Evolutionary conservation across 805 yeast genomes (phyloP).

Genomic region (Cyberlindnera bimundalis): DNA sequence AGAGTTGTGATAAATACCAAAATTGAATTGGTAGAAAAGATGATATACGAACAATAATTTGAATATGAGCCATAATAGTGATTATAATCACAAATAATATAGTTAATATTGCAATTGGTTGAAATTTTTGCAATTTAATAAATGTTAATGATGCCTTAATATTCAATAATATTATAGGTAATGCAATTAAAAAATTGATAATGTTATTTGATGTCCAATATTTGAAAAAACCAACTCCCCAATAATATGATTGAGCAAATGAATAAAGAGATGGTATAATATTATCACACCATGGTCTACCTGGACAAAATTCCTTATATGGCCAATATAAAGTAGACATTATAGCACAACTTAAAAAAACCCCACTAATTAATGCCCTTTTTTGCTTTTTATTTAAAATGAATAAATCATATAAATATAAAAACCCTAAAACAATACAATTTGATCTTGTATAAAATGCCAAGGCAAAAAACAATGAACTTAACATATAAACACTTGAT

Average conservation of each 20-base stretch:
- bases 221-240: constrained; percentile 77
- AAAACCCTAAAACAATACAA: constrained; percentile 65
- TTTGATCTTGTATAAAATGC: constrained; percentile 73
- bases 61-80: constrained; percentile 71
- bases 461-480: constrained; percentile 41
- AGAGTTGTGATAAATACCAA: constrained; percentile 59
- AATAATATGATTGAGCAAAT: constrained; percentile 74
- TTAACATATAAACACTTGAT: constrained; percentile 10
- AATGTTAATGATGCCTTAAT: constrained; percentile 33
- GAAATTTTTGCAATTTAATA: too few species aligned
- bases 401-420: constrained; percentile 56
- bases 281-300: constrained; percentile 69
- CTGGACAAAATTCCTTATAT: constrained; percentile 60
- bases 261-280: constrained; percentile 57
- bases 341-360: constrained; percentile 44
- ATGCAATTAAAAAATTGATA: constrained; percentile 76
- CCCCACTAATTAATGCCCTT: constrained; percentile 53
- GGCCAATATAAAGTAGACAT: constrained; percentile 48
- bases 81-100: constrained; percentile 46
- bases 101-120: constrained; percentile 42
- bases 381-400: constrained; percentile 23
- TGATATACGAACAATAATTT: constrained; percentile 75
- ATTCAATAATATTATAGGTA: constrained; percentile 59
- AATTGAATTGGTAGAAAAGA: constrained; percentile 72
- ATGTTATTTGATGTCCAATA: constrained; percentile 83